Evolutionary conservation across 2,329 filamentous ascomycete species (phyloP).

Genomic region (Huntiella abstrusa): DNA sequence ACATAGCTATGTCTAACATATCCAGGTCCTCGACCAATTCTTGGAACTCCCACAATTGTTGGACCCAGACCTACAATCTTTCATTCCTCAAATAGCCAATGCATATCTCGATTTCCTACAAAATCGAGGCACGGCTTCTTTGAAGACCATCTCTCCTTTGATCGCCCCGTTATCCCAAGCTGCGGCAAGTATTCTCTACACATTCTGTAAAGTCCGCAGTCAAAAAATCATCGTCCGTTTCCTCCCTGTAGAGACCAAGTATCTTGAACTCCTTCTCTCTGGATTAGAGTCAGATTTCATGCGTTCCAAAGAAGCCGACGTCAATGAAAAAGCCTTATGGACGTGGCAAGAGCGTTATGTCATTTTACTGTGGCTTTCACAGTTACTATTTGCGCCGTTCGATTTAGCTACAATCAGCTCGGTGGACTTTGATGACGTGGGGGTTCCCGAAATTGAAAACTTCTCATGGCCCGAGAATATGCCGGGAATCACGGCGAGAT

Average conservation of each 20-base stretch:
- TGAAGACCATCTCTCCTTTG: slow-evolving; percentile 20
- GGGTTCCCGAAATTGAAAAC: slow-evolving; percentile 24
- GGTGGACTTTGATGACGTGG: slow-evolving; percentile 28
- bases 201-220: slow-evolving; percentile 83
- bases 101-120: slow-evolving; percentile 54
- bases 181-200: slow-evolving; percentile 65
- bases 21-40: slow-evolving; percentile 59
- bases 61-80: slow-evolving; percentile 59
- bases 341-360: slow-evolving; percentile 82
- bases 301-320: neutral
- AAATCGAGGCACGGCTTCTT: slow-evolving; percentile 21
- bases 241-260: slow-evolving; percentile 71
- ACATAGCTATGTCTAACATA: neutral
- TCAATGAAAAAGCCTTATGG: slow-evolving; percentile 22
- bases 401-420: slow-evolving; percentile 73
- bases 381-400: slow-evolving; percentile 71
- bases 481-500: slow-evolving; percentile 50
- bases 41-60: slow-evolving; percentile 90
- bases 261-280: slow-evolving; percentile 61
- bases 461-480: slow-evolving; percentile 39
- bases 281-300: slow-evolving; percentile 46
- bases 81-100: slow-evolving; percentile 56
- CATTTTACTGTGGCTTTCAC: slow-evolving; percentile 70
- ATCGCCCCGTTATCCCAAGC: slow-evolving; percentile 44
- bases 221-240: slow-evolving; percentile 86